phyloP scores from a whole-genome alignment of 305 asterid genomes.

The Rubia tinctorum region DNA sequence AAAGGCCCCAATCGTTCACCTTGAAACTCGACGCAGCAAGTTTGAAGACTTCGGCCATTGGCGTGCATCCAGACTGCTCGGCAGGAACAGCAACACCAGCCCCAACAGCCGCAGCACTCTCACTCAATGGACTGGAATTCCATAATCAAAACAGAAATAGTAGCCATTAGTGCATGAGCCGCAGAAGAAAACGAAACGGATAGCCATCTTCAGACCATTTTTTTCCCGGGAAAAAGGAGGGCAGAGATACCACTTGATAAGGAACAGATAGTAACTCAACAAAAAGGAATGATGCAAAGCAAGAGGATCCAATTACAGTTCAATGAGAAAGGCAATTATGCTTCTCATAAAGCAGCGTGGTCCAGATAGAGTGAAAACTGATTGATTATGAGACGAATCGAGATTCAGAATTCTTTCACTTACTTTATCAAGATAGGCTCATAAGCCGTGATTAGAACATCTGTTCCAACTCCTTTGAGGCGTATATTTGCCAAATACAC shows the following conservation, averaged over 20 bases:
- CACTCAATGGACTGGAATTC: constrained; percentile 64
- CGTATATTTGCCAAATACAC: constrained; percentile 85
- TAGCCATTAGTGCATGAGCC: not conserved
- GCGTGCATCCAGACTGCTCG: constrained; percentile 55
- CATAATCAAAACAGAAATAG: constrained; percentile 14
- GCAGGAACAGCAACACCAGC: constrained; percentile 73
- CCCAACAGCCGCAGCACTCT: constrained; percentile 64
- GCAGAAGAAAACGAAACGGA: not conserved
- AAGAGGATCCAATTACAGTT: too few species aligned
- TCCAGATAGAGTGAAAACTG: not conserved
- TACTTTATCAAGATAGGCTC: constrained; percentile 82
- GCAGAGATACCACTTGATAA: not conserved
- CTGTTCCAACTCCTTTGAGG: constrained; percentile 73
- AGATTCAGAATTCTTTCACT: constrained; percentile 17
- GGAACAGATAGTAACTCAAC: too few species aligned
- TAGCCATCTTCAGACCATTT: not conserved
- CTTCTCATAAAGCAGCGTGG: not conserved
- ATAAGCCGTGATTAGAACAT: constrained; percentile 75
- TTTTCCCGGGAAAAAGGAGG: not conserved
- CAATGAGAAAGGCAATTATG: too few species aligned
- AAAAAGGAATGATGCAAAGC: too few species aligned
- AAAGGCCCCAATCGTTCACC: constrained; percentile 76
- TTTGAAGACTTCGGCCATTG: constrained; percentile 78
- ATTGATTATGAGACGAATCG: not conserved
- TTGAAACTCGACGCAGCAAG: constrained; percentile 66